These are phyloP conservation scores for Hanseniaspora nectarophila DNA, from an alignment of 805 yeast genomes.

Conservation along the genomic window DNA sequence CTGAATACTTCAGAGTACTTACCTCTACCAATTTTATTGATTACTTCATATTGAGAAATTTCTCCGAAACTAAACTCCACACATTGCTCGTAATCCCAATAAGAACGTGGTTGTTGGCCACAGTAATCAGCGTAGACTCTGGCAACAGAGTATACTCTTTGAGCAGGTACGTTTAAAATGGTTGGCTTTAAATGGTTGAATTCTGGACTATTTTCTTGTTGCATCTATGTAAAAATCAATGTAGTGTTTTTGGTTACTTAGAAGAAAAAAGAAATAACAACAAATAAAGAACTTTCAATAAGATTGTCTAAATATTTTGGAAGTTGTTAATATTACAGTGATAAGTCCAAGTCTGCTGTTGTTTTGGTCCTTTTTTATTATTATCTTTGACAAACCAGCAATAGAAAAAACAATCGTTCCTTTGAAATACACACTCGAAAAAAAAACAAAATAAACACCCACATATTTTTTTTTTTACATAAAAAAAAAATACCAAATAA, in stretches of 20 bases:
- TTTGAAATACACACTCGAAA: no score
- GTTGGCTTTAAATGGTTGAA: slow-evolving; percentile 26
- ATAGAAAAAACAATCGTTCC: no score
- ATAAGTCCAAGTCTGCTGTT: no score
- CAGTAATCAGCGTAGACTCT: slow-evolving; percentile 76
- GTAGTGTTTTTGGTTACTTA: no score
- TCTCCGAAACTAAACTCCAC: slow-evolving; percentile 71
- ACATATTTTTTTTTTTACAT: neutral
- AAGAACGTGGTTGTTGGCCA: slow-evolving; percentile 58
- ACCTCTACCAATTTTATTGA: slow-evolving; percentile 79
- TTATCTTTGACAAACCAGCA: no score
- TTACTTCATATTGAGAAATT: slow-evolving; percentile 74
- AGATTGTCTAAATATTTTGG: no score
- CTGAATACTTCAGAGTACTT: slow-evolving; percentile 88
- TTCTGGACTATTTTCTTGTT: neutral
- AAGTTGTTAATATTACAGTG: no score
- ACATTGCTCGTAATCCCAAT: slow-evolving; percentile 71
- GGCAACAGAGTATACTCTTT: slow-evolving; percentile 43
- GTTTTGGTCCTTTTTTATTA: no score
- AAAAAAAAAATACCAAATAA: no score
- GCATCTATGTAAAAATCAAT: neutral
- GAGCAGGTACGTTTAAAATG: slow-evolving; percentile 26
- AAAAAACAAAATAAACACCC: neutral
- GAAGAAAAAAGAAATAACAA: neutral
- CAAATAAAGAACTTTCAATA: no score